phyloP scores from a whole-genome alignment of 208 protist genomes.

The Novymonas esmeraldas region DNA sequence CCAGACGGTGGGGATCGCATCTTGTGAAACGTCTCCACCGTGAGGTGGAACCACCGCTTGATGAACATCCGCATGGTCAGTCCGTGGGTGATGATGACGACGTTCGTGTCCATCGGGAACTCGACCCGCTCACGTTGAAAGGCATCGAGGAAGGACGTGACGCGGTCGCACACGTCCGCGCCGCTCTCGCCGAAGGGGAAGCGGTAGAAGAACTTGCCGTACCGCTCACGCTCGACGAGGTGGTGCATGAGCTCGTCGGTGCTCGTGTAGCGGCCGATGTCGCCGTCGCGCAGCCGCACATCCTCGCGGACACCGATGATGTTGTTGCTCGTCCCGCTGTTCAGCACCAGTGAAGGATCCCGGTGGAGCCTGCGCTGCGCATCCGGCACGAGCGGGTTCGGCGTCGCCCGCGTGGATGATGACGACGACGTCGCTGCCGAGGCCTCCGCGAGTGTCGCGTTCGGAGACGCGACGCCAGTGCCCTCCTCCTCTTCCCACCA shows the following conservation, averaged over 20 bases:
- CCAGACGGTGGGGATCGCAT: conserved; percentile 82
- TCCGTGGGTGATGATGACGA: conserved; percentile 91
- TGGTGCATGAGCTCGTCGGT: conserved; percentile 63
- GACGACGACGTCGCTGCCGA: neutral
- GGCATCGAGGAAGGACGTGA: conserved; percentile 89
- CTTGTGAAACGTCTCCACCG: conserved; percentile 89
- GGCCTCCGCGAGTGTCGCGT: neutral
- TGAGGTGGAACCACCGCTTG: conserved; percentile 91
- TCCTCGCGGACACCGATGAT: conserved; percentile 90
- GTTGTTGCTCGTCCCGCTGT: conserved; percentile 40
- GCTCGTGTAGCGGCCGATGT: conserved; percentile 92
- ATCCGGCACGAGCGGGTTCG: neutral
- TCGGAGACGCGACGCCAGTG: neutral
- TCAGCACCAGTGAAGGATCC: conserved; percentile 37
- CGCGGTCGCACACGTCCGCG: conserved; percentile 92
- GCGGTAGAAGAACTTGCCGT: conserved; percentile 94
- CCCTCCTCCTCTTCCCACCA: conserved; percentile 51
- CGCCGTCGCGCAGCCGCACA: conserved; percentile 91
- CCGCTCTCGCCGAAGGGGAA: conserved; percentile 93
- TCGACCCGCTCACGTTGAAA: conserved; percentile 83
- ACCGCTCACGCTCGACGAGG: conserved; percentile 70
- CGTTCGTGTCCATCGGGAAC: conserved; percentile 86
- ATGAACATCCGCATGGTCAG: conserved; percentile 90
- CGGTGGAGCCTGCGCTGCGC: neutral
- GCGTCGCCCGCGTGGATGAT: neutral